Evolutionary conservation across 441 rosid genomes (phyloP).

Genomic region (Gossypium schwendimanii): DNA sequence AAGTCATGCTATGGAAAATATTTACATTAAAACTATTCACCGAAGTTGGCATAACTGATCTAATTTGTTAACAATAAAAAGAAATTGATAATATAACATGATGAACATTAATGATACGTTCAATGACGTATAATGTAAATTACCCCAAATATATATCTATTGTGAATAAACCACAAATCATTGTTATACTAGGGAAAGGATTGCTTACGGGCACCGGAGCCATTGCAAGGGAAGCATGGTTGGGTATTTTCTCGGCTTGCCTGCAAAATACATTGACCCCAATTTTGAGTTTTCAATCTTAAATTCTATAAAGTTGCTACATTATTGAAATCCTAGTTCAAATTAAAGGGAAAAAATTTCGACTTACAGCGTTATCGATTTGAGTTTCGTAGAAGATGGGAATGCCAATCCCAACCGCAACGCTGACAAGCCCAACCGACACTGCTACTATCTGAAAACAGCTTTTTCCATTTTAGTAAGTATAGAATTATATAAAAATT

Average conservation of each 20-base stretch:
- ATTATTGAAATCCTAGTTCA: neutral
- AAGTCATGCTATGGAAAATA: too few species aligned
- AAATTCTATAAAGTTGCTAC: neutral
- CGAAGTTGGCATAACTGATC: too few species aligned
- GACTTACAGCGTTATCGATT: conserved; percentile 77
- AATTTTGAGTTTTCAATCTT: neutral
- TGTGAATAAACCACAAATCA: neutral
- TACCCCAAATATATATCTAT: too few species aligned
- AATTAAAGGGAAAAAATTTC: neutral
- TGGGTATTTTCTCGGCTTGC: conserved; percentile 86
- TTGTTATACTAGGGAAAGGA: neutral
- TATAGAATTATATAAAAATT: too few species aligned
- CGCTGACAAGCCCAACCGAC: conserved; percentile 73
- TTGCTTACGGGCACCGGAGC: conserved; percentile 91
- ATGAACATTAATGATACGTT: too few species aligned
- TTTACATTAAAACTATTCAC: too few species aligned
- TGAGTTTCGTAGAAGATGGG: conserved; percentile 84
- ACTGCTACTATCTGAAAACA: conserved; percentile 67
- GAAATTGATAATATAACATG: too few species aligned
- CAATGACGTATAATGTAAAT: too few species aligned
- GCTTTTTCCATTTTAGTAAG: neutral
- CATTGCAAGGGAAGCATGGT: conserved; percentile 88
- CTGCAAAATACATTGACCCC: conserved; percentile 24
- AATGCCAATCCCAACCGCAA: conserved; percentile 76
- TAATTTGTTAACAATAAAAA: too few species aligned